Evolutionary conservation across 768 basidiomycete genomes (phyloP), one percentile per base, ranked within the genome.

Genomic region (Paxillus rubicundulus): DNA sequence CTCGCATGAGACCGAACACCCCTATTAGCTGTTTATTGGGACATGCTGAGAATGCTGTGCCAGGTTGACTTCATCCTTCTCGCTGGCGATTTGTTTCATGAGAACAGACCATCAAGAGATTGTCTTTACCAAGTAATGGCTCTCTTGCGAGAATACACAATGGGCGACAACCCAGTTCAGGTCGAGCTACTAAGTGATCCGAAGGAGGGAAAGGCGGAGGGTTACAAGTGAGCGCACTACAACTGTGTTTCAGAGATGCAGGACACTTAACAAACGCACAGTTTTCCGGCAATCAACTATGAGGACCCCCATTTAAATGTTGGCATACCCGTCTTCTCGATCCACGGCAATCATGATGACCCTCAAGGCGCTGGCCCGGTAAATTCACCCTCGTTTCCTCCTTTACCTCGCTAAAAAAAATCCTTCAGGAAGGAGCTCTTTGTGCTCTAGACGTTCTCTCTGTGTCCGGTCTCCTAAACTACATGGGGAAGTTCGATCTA

Each of bases 261-360:
- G 10, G 7, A 53, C 27, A 46, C 50, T 43, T 10, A 27, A 64
- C 5, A 9, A n/a, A 28, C 18, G 2, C 20, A 6, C 60, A 98
- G 94, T 14, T 99, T 98, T 65, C 97, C 97, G 12, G 92, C 93
- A 1, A 74, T 99, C 57, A 98, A 99, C 69, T 98, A 98, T 64
- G 94, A 99, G 69, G 96, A 99, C 61, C 84, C 87, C 2, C 98
- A 99, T 67, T 77, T 98, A 51, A 99, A 99, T 66, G 80, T 99
- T 46, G 84, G 83, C 4, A 92, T 97, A n/a, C 97, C 97, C 3
- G 89, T 98, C 27, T 99, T 99, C 72, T 98, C 96, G 0, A 98
- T 99, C 47, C 97, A 99, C 63, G 97, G 97, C 39, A 99, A 99
- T 65, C 97, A 99, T 70, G 97, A 99, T 64, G 97, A 99, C 62